phyloP scores from a whole-genome alignment of 1,284 basidiomycete species.

The Tilletia caries region DNA sequence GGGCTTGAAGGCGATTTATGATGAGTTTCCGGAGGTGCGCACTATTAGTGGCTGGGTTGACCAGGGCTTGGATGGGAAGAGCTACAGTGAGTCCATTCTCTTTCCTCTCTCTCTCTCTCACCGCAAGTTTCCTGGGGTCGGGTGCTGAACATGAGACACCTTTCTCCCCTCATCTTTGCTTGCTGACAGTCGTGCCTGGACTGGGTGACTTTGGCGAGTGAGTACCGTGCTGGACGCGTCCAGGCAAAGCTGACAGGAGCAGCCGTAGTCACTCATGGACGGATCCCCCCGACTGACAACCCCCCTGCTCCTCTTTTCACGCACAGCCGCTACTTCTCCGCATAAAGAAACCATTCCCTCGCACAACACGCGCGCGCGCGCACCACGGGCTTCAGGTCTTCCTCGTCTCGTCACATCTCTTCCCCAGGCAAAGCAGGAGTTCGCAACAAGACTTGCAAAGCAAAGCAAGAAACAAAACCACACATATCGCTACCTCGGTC shows the following conservation, averaged over 20 bases:
- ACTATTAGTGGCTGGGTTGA: constrained; percentile 96
- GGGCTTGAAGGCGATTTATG: constrained; percentile 78
- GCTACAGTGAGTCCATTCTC: constrained; percentile 45
- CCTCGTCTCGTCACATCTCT: too few relatives aligned
- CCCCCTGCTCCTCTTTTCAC: not conserved
- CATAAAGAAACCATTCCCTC: not conserved
- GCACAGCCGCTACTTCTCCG: constrained; percentile 10
- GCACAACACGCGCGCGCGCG: too few relatives aligned
- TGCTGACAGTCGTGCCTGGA: not conserved
- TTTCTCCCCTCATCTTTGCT: not conserved
- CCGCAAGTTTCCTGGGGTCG: not conserved
- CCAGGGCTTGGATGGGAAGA: constrained; percentile 77
- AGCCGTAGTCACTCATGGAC: not conserved
- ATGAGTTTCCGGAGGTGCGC: constrained; percentile 73
- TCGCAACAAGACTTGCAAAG: too few relatives aligned
- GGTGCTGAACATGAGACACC: too few relatives aligned
- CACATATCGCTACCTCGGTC: too few relatives aligned
- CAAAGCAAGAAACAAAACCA: too few relatives aligned
- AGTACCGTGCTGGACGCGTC: too few relatives aligned
- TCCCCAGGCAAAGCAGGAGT: too few relatives aligned
- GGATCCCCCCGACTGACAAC: not conserved
- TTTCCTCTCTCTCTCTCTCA: not conserved
- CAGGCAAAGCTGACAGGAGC: too few relatives aligned
- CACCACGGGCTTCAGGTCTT: too few relatives aligned
- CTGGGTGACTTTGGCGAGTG: constrained; percentile 12